These are phyloP conservation scores for Pinus albicaulis DNA, from an alignment of 75 land plant species.

Conservation along the genomic window DNA sequence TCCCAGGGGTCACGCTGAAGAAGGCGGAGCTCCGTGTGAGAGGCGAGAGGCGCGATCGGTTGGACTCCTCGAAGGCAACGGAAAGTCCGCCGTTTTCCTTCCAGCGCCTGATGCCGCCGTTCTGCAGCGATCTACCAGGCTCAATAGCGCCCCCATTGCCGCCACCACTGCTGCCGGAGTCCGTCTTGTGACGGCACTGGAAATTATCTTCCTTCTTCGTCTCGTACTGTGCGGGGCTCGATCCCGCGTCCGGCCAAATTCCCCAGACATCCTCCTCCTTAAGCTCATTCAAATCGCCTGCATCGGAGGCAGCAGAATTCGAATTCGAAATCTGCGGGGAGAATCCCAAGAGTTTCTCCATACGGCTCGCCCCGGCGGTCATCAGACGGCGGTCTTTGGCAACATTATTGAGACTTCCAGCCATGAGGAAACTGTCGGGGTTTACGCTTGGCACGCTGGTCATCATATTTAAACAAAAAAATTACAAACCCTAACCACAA, in stretches of 20 bases:
- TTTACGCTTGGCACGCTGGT: background rate
- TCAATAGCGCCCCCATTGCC: background rate
- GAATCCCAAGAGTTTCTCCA: background rate
- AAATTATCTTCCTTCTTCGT: background rate
- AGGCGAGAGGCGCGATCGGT: constrained; percentile 14
- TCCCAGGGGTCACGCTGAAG: constrained; percentile 1
- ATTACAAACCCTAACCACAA: background rate
- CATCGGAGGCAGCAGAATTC: background rate
- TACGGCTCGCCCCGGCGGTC: background rate
- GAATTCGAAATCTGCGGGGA: background rate
- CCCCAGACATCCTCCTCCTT: constrained; percentile 31
- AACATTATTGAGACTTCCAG: background rate
- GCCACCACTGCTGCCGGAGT: background rate
- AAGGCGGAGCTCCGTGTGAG: constrained; percentile 11
- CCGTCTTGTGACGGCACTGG: background rate
- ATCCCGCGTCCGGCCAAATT: background rate
- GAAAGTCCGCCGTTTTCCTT: constrained; percentile 24
- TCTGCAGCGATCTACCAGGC: background rate
- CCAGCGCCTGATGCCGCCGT: constrained; percentile 14
- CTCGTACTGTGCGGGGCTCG: background rate
- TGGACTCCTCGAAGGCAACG: constrained; percentile 16
- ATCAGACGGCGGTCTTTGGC: too few species aligned
- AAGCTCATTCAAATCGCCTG: constrained; percentile 12
- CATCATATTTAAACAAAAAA: background rate
- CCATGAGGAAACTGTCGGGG: background rate